phyloP scores from a whole-genome alignment of 192 early-diverging fungal genomes.

The Glomus cerebriforme region DNA sequence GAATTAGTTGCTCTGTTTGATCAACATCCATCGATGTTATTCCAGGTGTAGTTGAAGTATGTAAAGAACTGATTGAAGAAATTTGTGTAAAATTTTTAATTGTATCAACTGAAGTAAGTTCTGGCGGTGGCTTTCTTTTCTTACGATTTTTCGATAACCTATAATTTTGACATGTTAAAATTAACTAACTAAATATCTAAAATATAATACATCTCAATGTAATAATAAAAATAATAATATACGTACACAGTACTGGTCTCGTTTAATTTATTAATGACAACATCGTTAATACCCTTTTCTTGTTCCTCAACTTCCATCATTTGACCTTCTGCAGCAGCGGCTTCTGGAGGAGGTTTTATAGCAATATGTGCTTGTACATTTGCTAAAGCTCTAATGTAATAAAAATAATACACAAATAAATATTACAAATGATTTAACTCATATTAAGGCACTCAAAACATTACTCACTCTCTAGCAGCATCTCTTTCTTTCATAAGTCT shows the following conservation, averaged over 20 bases:
- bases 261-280: slow-evolving; percentile 52
- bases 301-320: slow-evolving; percentile 57
- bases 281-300: slow-evolving; percentile 42
- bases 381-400: slow-evolving; percentile 51
- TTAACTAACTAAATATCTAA: neutral
- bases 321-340: slow-evolving; percentile 34
- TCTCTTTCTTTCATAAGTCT: slow-evolving; percentile 89
- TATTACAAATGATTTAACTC: neutral
- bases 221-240: neutral
- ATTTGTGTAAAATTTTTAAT: slow-evolving; percentile 60
- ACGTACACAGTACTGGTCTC: slow-evolving; percentile 56
- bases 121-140: slow-evolving; percentile 85
- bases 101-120: slow-evolving; percentile 66
- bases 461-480: slow-evolving; percentile 69
- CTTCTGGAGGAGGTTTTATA: slow-evolving; percentile 42
- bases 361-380: slow-evolving; percentile 62
- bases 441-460: neutral
- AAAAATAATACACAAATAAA: slow-evolving; percentile 5
- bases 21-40: slow-evolving; percentile 63
- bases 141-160: slow-evolving; percentile 68
- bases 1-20: slow-evolving; percentile 56
- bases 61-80: slow-evolving; percentile 61
- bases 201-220: neutral
- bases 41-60: slow-evolving; percentile 73
- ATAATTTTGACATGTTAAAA: slow-evolving; percentile 34